Conservation (phyloP, 2,329 filamentous ascomycete genomes). For the Clarireedia monteithiana region DNA sequence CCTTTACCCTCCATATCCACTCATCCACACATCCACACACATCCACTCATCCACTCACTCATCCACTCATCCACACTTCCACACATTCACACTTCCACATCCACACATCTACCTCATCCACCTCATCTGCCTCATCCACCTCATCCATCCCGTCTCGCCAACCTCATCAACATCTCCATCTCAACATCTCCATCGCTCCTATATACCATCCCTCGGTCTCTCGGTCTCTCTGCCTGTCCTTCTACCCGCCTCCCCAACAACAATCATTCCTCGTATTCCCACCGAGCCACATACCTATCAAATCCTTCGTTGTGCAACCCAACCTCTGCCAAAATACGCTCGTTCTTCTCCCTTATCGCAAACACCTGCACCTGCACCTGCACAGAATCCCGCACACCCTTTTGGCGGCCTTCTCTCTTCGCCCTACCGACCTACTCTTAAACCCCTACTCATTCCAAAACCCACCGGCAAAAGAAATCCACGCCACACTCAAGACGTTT, state of each 20-base stretch:
- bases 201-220: not conserved
- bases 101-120: too few relatives aligned
- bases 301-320: not conserved
- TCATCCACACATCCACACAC: too few relatives aligned
- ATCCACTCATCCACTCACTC: too few relatives aligned
- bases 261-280: not conserved
- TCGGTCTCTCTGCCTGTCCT: not conserved
- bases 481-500: constrained; percentile 9
- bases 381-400: not conserved
- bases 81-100: too few relatives aligned
- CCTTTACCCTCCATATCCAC: too few relatives aligned
- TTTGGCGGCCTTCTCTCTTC: not conserved
- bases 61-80: too few relatives aligned
- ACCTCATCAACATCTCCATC: not conserved
- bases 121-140: not conserved
- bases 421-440: not conserved
- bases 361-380: too few relatives aligned
- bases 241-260: not conserved
- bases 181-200: not conserved
- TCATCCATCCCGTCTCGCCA: not conserved
- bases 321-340: not conserved
- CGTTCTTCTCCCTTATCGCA: not conserved
- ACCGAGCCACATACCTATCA: not conserved
- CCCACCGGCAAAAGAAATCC: constrained; percentile 2
- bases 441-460: constrained; percentile 6